These are phyloP conservation scores for Teunomyces barrocoloradensis DNA, from an alignment of 805 yeast genomes.

Conservation along the genomic window DNA sequence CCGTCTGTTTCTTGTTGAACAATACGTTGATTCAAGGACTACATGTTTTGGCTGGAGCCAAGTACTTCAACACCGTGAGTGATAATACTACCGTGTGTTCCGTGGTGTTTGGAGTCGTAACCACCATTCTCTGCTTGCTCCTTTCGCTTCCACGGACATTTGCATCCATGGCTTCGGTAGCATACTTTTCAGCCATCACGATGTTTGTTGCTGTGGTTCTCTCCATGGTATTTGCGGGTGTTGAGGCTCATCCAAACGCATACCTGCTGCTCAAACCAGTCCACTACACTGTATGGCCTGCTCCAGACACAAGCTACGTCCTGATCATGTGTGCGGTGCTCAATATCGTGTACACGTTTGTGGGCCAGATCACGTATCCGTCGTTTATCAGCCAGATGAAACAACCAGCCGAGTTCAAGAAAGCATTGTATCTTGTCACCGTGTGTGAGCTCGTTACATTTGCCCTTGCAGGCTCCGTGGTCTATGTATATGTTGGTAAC, in stretches of 20 bases:
- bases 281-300: conserved; percentile 49
- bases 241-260: conserved; percentile 47
- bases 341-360: conserved; percentile 61
- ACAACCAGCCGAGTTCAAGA: conserved; percentile 54
- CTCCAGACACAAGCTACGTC: conserved; percentile 51
- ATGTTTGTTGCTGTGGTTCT: conserved; percentile 57
- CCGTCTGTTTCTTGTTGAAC: conserved; percentile 51
- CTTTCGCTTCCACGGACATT: conserved; percentile 58
- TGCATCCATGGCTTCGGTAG: conserved; percentile 49
- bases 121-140: conserved; percentile 48
- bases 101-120: conserved; percentile 50
- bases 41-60: conserved; percentile 60
- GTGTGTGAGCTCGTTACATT: conserved; percentile 48
- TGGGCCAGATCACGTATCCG: conserved; percentile 63
- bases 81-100: conserved; percentile 48
- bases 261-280: conserved; percentile 34
- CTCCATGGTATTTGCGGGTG: conserved; percentile 52
- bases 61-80: conserved; percentile 54
- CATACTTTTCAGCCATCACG: conserved; percentile 52
- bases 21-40: conserved; percentile 58
- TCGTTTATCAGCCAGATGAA: conserved; percentile 61
- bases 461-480: conserved; percentile 54
- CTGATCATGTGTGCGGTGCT: conserved; percentile 54
- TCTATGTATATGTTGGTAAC: conserved; percentile 58
- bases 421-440: conserved; percentile 54